Base-by-base conservation (phyloP, 2,329 filamentous ascomycete species). In the Phaeomoniella chlamydospora region DNA sequence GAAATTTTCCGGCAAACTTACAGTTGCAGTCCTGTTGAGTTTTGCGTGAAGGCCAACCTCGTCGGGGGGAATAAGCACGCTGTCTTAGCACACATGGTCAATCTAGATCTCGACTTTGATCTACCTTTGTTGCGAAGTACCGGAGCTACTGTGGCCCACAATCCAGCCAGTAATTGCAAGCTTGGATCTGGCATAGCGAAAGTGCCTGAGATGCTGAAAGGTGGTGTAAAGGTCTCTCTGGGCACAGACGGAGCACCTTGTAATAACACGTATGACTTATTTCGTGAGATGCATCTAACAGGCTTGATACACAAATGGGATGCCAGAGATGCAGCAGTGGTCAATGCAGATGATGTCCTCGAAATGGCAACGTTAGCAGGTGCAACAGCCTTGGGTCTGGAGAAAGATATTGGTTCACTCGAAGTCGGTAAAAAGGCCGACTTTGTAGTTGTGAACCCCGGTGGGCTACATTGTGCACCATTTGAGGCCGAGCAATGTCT, bases 191-290 rank as follows among this genome's bases (percentile, higher is more conserved):
- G n/a, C n/a, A n/a, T n/a, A n/a, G n/a, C n/a, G n/a, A n/a, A n/a
- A n/a, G n/a, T n/a, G n/a, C n/a, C n/a, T n/a, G n/a, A n/a, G n/a
- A n/a, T n/a, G 80, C 49, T 66, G 15, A 40, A 46, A 0, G 54
- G 51, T 0, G 55, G 55, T 1, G 58, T 70, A 4, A 69, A 67
- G 39, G 58, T 70, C 4, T 52, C 53, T 1, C 49, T 71, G 1
- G 68, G 67, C 0, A 70, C 67, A 0, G 67, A 72, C 43, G 67
- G 67, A 0, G 67, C 66, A 0, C 67, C 67, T 1, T 70, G 66
- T 46, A 64, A 65, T 22, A 69, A 69, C 41, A 61, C 60, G 4
- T 67, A 65, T 45, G 65, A 69, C 40, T 58, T 70, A 49, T 45
- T 70, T 13, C 62, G 62, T 33, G 67, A 71, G 49, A 70, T 69